A percentile compares a stretch with the other conserved stretches of the same genome.
Evolutionary conservation across 495 filamentous ascomycete species (phyloP).

Genomic region (Bacidia rubella): DNA sequence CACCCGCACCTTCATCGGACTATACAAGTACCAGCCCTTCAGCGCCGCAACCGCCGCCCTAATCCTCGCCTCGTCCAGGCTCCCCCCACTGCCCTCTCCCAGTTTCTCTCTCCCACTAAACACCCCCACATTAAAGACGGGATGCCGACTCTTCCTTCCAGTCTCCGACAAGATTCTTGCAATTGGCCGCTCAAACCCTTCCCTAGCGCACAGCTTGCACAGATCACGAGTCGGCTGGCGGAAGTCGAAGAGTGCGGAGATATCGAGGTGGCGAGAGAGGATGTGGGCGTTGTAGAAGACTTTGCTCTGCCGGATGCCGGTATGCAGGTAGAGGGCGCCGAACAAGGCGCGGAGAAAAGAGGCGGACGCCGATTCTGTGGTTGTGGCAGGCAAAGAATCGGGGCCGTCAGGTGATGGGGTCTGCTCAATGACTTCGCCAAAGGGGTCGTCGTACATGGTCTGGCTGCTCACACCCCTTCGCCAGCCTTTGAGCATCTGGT

Average conservation of each 20-base stretch:
- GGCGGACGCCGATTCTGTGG: constrained; percentile 38
- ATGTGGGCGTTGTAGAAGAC: constrained; percentile 73
- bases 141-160: constrained; percentile 63
- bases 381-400: constrained; percentile 16
- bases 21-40: constrained; percentile 93
- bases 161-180: constrained; percentile 81
- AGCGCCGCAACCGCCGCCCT: constrained; percentile 71
- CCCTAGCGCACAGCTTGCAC: constrained; percentile 61
- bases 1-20: constrained; percentile 53
- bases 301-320: constrained; percentile 53
- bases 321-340: constrained; percentile 74
- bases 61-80: constrained; percentile 59
- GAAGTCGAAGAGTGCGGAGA: constrained; percentile 70
- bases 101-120: constrained; percentile 79
- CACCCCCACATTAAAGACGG: constrained; percentile 91
- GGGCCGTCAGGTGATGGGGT: constrained; percentile 5
- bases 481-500: constrained; percentile 33
- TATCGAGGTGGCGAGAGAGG: constrained; percentile 62
- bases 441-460: constrained; percentile 66
- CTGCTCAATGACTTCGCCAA: constrained; percentile 46
- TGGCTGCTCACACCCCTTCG: constrained; percentile 55
- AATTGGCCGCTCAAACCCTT: constrained; percentile 78
- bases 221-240: constrained; percentile 69
- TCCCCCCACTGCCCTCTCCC: constrained; percentile 68
- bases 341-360: constrained; percentile 67